phyloP scores from a whole-genome alignment of 768 basidiomycete genomes.

The Rhizopogon roseolus region DNA sequence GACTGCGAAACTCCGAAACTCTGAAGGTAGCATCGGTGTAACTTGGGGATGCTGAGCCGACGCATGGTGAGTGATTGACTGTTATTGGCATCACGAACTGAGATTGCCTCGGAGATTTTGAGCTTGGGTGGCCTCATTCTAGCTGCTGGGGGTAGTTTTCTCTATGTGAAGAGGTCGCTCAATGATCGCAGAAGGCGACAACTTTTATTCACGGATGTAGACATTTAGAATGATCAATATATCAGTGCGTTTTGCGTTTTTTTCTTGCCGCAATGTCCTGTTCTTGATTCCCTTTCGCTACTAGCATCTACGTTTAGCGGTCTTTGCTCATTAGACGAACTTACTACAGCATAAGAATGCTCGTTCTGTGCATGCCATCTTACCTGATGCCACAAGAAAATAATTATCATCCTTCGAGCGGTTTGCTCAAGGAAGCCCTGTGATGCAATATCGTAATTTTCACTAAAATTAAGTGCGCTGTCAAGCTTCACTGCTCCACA shows the following conservation, averaged over 20 bases:
- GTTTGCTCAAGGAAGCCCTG: neutral
- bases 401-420: neutral
- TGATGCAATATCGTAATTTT: neutral
- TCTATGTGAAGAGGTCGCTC: slow-evolving; percentile 26
- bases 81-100: neutral
- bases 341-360: neutral
- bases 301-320: neutral
- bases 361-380: too few species aligned
- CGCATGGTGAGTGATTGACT: neutral
- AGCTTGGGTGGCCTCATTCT: slow-evolving; percentile 24
- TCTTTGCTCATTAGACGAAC: neutral
- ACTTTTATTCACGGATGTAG: neutral
- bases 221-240: slow-evolving; percentile 2
- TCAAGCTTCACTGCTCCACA: neutral
- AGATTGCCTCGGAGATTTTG: slow-evolving; percentile 9
- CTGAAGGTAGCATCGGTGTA: neutral
- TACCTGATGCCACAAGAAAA: neutral
- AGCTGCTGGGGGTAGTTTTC: slow-evolving; percentile 22
- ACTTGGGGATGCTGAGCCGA: neutral
- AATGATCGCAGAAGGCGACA: slow-evolving; percentile 19
- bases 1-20: neutral
- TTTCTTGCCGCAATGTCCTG: neutral
- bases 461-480: neutral
- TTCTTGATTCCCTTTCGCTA: slow-evolving; percentile 4
- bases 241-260: neutral